Evolutionary conservation across 129 eudicot species (phyloP), one percentile per base, ranked within the genome.

Genomic region (Chrysanthemum makinoi): DNA sequence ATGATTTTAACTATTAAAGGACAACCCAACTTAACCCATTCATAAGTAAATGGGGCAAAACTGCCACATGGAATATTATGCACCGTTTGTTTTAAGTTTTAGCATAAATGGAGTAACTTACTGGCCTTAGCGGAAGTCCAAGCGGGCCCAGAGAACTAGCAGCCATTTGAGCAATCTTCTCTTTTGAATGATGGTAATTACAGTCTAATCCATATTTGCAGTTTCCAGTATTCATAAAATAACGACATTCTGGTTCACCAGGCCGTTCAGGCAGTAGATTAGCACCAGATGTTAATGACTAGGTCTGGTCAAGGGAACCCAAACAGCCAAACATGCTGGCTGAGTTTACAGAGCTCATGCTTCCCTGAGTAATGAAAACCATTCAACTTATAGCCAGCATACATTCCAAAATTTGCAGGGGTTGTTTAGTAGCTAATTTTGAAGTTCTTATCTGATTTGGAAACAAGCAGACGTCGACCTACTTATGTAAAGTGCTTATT

Each of bases 121-220:
- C 98, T 30, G 96, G 96, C 81, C 96, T 81, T 3, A 85, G 72
- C 51, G 98, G 98, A 61, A 92, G 96, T 47, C 96, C 96, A 39
- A 89, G 86, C 48, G 96, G 96, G 39, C 96, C 96, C 35, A 92
- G 35, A 18, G 81, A 79, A 71, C 70, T 74, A 46, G 84, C 70
- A 67, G 89, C 78, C 54, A 79, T 52, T 74, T 86, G 93, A 56
- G 83, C 74, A 51, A 77, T 44, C 82, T 75, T 89, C 61, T 89
- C 95, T 28, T 83, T 83, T 2, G 96, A 96, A 81, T 92, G 98
- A 79, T 89, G 90, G 72, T 88, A 92, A 80, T 87, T 89, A 89
- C 98, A 92, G 62, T 83, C 94, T 11, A 86, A 61, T 68, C 96
- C 98, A 67, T 86, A 92, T 76, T 92, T 92, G 85, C 98, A 92